Percentiles rank a stretch among this genome's conserved stretches.
Conservation (phyloP, 2,329 filamentous ascomycete species). For the Botrytis cinerea region DNA sequence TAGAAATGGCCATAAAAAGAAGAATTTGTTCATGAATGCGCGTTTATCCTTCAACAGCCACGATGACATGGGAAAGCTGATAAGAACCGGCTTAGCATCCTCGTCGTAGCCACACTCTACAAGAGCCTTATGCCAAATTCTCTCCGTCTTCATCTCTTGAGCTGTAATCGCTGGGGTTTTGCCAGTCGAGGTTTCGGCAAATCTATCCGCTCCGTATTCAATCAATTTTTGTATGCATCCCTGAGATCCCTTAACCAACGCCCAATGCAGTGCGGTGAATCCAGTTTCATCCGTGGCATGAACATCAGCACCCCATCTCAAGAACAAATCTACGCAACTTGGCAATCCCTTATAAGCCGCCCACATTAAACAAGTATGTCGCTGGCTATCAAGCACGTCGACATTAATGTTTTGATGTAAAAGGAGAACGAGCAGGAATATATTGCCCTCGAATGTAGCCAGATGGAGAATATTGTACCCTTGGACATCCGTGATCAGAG, state of each 20-base stretch:
- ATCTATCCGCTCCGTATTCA: slow-evolving; percentile 93
- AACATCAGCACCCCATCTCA: slow-evolving; percentile 94
- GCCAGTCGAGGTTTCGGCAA: slow-evolving; percentile 82
- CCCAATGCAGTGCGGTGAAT: slow-evolving; percentile 95
- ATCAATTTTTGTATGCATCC: slow-evolving; percentile 90
- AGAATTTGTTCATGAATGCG: slow-evolving; percentile 77
- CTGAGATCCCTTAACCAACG: slow-evolving; percentile 87
- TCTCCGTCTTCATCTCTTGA: slow-evolving; percentile 82
- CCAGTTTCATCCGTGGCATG: slow-evolving; percentile 88
- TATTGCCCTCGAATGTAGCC: slow-evolving; percentile 95
- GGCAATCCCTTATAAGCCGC: slow-evolving; percentile 97
- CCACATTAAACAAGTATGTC: slow-evolving; percentile 98
- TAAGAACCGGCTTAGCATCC: slow-evolving; percentile 69
- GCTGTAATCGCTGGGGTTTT: slow-evolving; percentile 89
- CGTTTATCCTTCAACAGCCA: slow-evolving; percentile 76
- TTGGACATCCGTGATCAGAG: slow-evolving; percentile 87
- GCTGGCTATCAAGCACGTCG: slow-evolving; percentile 84
- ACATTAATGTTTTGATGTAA: slow-evolving; percentile 95
- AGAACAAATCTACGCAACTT: slow-evolving; percentile 84
- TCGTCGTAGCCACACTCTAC: slow-evolving; percentile 81
- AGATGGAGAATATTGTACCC: slow-evolving; percentile 98
- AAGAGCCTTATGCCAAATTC: slow-evolving; percentile 80
- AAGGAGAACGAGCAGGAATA: slow-evolving; percentile 82
- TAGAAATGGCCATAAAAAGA: slow-evolving; percentile 86
- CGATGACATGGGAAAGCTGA: slow-evolving; percentile 71